A percentile compares a stretch with the other conserved stretches of the same genome.
Evolutionary conservation across 192 early-diverging fungal species (phyloP).

Genomic region (Coemansia sp.): DNA sequence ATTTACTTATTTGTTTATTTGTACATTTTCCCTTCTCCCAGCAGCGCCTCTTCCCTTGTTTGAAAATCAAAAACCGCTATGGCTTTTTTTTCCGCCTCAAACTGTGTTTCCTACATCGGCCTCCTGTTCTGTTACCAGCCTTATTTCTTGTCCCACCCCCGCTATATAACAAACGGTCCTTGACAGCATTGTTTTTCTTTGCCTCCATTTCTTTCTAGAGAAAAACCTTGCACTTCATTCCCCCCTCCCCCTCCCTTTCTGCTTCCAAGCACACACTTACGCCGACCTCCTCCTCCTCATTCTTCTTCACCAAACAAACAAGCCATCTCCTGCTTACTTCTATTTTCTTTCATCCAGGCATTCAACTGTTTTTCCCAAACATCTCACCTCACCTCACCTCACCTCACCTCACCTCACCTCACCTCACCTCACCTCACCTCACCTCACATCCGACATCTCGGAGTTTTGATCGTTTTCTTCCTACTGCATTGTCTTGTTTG

Average conservation of each 20-base stretch:
- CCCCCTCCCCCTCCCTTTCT: neutral
- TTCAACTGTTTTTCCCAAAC: too few species aligned
- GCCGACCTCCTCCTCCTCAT: neutral
- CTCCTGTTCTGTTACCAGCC: neutral
- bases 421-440: too few species aligned
- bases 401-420: too few species aligned
- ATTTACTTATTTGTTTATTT: neutral
- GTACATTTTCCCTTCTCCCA: neutral
- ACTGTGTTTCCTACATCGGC: neutral
- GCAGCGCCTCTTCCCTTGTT: neutral
- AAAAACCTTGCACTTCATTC: neutral
- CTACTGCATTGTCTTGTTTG: too few species aligned
- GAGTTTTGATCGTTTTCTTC: too few species aligned
- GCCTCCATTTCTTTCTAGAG: neutral
- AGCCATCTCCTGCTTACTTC: too few species aligned
- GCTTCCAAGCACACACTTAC: neutral
- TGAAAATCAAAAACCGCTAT: neutral
- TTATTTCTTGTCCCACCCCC: neutral
- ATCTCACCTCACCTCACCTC: too few species aligned
- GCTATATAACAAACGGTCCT: neutral
- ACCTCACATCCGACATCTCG: too few species aligned
- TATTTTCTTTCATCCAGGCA: too few species aligned
- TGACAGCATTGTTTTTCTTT: neutral
- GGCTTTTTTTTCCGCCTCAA: slow-evolving; percentile 6
- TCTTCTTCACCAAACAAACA: neutral